These are phyloP conservation scores for Fusarium verticillioides DNA, from an alignment of 2,329 filamentous ascomycete species.

Conservation along the genomic window DNA sequence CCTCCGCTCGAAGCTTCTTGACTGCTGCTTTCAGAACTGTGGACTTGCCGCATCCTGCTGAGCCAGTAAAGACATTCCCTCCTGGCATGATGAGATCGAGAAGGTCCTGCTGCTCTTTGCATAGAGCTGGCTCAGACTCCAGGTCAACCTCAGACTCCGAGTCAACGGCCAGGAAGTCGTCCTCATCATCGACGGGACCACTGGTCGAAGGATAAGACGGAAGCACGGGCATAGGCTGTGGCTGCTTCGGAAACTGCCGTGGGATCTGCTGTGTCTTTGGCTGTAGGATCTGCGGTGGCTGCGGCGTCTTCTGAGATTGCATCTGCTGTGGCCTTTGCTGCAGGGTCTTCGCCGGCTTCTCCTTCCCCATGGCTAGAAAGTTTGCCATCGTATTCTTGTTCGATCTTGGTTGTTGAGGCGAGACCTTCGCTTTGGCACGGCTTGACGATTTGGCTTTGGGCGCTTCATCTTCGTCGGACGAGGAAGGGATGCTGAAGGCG, in stretches of 20 bases:
- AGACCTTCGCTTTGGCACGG: not conserved
- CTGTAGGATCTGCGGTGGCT: not conserved
- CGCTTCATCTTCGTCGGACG: not conserved
- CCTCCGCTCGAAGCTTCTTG: not conserved
- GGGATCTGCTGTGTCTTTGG: not conserved
- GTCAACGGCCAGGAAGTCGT: not conserved
- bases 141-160: not conserved
- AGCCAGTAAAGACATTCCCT: conserved; percentile 70
- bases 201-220: not conserved
- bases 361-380: not conserved
- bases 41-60: conserved; percentile 59
- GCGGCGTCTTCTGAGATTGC: not conserved
- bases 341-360: not conserved
- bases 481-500: not conserved
- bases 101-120: conserved; percentile 40
- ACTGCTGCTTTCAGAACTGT: conserved; percentile 42
- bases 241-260: too few species aligned
- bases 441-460: not conserved
- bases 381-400: not conserved
- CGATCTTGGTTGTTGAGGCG: not conserved
- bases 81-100: conserved; percentile 60
- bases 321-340: not conserved
- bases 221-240: not conserved
- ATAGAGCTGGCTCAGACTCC: conserved; percentile 9
- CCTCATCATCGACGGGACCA: not conserved